A percentile compares a stretch with the other conserved stretches of the same genome.
Conservation (phyloP, 2,329 filamentous ascomycete genomes). For the Amphichorda felina region DNA sequence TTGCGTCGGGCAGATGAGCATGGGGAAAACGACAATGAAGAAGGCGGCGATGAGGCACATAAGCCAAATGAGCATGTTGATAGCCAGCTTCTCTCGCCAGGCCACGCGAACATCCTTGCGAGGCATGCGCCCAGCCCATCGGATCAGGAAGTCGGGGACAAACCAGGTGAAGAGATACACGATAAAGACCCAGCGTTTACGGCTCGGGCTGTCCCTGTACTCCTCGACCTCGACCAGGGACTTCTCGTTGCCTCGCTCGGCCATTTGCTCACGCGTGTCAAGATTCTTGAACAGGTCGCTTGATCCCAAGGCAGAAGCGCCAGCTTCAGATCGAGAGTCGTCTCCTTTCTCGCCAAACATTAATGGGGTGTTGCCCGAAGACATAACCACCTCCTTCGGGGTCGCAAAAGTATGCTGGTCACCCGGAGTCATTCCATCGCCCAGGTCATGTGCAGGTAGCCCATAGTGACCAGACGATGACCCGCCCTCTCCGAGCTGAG, state of each 20-base stretch:
- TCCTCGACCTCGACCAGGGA: conserved; percentile 85
- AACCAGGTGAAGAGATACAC: conserved; percentile 80
- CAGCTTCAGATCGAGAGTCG: conserved; percentile 83
- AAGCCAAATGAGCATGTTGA: conserved; percentile 96
- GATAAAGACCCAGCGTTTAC: conserved; percentile 82
- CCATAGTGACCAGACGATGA: conserved; percentile 31
- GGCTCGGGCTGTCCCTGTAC: conserved; percentile 60
- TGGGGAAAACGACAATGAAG: conserved; percentile 81
- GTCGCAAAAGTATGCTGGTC: conserved; percentile 41
- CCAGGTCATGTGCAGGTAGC: conserved; percentile 39
- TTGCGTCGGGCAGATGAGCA: conserved; percentile 82
- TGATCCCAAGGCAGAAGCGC: conserved; percentile 77
- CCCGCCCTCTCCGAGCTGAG: conserved; percentile 56
- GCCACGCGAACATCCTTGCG: conserved; percentile 86
- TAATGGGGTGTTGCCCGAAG: conserved; percentile 40
- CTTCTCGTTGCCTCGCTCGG: conserved; percentile 88
- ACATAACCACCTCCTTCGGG: conserved; percentile 48
- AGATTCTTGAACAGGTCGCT: conserved; percentile 98
- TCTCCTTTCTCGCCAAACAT: conserved; percentile 68
- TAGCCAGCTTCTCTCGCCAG: conserved; percentile 95
- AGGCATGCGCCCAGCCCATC: conserved; percentile 68
- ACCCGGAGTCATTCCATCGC: conserved; percentile 48
- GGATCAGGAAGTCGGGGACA: conserved; percentile 74
- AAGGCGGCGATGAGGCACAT: conserved; percentile 69
- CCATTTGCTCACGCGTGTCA: conserved; percentile 87